Base-by-base conservation (phyloP, 2,329 filamentous ascomycete species). In the Trichoderma sp. region DNA sequence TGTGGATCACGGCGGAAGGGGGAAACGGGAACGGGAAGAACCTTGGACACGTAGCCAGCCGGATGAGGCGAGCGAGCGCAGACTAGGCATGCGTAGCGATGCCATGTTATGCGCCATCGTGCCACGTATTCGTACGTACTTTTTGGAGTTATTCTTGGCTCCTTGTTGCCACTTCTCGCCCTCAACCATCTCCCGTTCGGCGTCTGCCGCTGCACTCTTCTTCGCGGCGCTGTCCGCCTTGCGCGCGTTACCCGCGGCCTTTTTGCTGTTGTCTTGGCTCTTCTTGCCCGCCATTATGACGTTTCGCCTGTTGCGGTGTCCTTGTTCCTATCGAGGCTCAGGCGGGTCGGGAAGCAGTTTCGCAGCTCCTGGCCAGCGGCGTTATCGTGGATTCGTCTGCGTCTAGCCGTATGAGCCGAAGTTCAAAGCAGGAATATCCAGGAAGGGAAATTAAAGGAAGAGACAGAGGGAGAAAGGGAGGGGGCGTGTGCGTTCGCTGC, bases 181-280 rank as follows among this genome's bases (percentile, higher is more conserved):
- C 78, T 98, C 95, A 32, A 82, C 89, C 3, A 85, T 88, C 5
- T 89, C 89, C 68, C 85, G 88, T 82, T 91, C 91, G 47, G 87
- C 84, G 50, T 93, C 88, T 72, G 91, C 90, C 3, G 82, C 90
- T 0, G 93, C 93, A 72, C 91, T 87, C 83, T 98, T 98, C 71
- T 88, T 84, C 9, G 93, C 92, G 1, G 94, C 95, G 3, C 90
- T 91, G 63, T 98, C 94, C 74, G 94, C 94, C 87, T 99, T 98
- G 83, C 94, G 89, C 74, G 95, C 94, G 82, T 98, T 94, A 74
- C 95, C 96, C 9, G 91, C 89, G 3, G 84, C 94, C 85, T 98
- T 98, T 84, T 97, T 98, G 81, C 87, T 92, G 83, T 92, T 94
- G 74, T 97, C 94, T 68, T 85, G 88, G 68, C 86, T 88, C 82